phyloP scores from a whole-genome alignment of 768 basidiomycete species.

The Trametes cubensis region DNA sequence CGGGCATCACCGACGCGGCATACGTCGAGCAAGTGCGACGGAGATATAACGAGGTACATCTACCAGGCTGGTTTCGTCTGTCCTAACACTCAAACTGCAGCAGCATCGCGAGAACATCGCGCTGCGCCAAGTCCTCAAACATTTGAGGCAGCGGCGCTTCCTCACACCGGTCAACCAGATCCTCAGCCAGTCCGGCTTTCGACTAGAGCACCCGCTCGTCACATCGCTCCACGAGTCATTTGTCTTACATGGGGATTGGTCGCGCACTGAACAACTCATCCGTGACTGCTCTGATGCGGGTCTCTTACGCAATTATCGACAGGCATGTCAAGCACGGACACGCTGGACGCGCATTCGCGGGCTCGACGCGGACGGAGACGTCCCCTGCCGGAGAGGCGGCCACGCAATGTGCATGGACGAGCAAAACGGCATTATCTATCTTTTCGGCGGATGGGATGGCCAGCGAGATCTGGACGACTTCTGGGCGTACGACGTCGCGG shows the following conservation, averaged over 20 bases:
- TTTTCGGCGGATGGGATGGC: slow-evolving; percentile 83
- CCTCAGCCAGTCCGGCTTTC: slow-evolving; percentile 54
- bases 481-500: slow-evolving; percentile 68
- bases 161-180: slow-evolving; percentile 66
- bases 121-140: slow-evolving; percentile 71
- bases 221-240: slow-evolving; percentile 64
- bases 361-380: slow-evolving; percentile 65
- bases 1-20: slow-evolving; percentile 57
- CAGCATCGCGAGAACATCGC: slow-evolving; percentile 70
- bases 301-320: slow-evolving; percentile 65
- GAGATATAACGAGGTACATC: slow-evolving; percentile 65
- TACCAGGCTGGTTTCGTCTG: not conserved
- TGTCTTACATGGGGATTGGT: slow-evolving; percentile 70
- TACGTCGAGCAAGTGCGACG: slow-evolving; percentile 57
- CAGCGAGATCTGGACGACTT: slow-evolving; percentile 74
- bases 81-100: not conserved
- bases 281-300: slow-evolving; percentile 50
- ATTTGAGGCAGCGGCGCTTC: slow-evolving; percentile 75
- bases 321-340: slow-evolving; percentile 58
- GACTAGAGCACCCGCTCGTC: slow-evolving; percentile 71
- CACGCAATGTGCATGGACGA: slow-evolving; percentile 83
- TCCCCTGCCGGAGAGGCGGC: slow-evolving; percentile 70
- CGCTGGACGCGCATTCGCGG: slow-evolving; percentile 63
- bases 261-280: slow-evolving; percentile 57
- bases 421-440: slow-evolving; percentile 62